Percentiles rank a stretch among this genome's conserved stretches.
Conservation (phyloP, 2,329 filamentous ascomycete genomes). For the Scedosporium aurantiacum region DNA sequence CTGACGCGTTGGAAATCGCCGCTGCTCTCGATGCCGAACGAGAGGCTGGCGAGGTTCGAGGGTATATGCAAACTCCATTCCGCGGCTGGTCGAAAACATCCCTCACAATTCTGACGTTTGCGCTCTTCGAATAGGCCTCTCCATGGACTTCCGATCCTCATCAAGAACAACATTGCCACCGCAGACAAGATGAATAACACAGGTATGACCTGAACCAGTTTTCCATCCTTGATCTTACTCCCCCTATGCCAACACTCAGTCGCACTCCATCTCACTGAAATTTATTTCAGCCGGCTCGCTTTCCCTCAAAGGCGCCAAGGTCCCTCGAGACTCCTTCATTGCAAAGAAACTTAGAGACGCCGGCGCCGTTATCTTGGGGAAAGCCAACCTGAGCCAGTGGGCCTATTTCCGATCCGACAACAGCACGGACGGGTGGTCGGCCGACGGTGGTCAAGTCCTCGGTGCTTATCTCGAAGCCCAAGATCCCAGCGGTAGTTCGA, state of each 20-base stretch:
- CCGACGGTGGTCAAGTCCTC: constrained; percentile 49
- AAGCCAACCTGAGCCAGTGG: constrained; percentile 53
- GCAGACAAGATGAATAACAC: constrained; percentile 48
- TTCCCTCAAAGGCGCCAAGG: constrained; percentile 42
- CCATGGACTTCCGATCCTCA: constrained; percentile 52
- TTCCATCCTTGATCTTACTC: neutral
- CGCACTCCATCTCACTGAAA: neutral
- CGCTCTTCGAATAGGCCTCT: constrained; percentile 24
- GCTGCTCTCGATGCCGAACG: constrained; percentile 20
- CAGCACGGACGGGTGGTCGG: constrained; percentile 51
- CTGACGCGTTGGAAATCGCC: constrained; percentile 22
- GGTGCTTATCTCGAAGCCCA: constrained; percentile 50
- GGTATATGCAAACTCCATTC: neutral
- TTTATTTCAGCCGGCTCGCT: constrained; percentile 38
- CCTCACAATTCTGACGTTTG: neutral
- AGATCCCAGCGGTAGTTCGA: constrained; percentile 50
- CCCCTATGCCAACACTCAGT: neutral
- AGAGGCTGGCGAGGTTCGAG: constrained; percentile 14
- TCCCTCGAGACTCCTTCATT: constrained; percentile 44
- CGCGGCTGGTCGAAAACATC: neutral
- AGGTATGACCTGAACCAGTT: constrained; percentile 7
- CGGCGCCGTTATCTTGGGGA: constrained; percentile 52
- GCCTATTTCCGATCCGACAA: constrained; percentile 48
- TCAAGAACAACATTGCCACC: constrained; percentile 58
- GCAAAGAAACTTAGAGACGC: constrained; percentile 45